Evolutionary conservation across 2,329 filamentous ascomycete genomes (phyloP), one percentile per base, ranked within the genome.

Genomic region (Fusarium sp.): DNA sequence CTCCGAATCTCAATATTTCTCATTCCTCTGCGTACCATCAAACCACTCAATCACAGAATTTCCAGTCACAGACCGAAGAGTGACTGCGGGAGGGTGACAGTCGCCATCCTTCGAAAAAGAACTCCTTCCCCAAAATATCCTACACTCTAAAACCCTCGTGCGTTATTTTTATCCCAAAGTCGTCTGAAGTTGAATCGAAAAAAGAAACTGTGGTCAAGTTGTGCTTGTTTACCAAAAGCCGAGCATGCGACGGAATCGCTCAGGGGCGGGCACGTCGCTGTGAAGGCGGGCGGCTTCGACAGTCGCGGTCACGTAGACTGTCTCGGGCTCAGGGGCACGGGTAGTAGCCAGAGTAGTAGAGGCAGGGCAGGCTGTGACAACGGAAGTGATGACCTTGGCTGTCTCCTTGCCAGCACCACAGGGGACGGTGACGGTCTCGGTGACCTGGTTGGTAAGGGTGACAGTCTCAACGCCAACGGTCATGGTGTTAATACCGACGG

Each of bases 221-320:
- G 36, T 36, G 28, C n/a, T 36, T 35, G 28, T 65, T 72, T 69
- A 70, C 61, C 53, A 74, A 31, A 75, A 57, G 45, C 71, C 63
- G 47, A 74, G 65, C 72, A 75, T 75, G 65, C 72, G 72, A 58
- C 72, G 72, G 58, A 75, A 48, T 24, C 68, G 71, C 54, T 61
- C 57, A 14, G 57, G 70, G 28, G 56, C 68, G 16, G 72, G 59
- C 44, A 51, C 55, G 18, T 62, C 42, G 44, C 53, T 70, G 31
- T 69, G 57, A 45, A 63, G 61, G 22, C 44, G 31, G 41, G 63
- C 59, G 16, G 60, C 56, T 51, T 77, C 69, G 18, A 76, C 64
- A 1, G 72, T 74, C n/a, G 66, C 61, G 38, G 75, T 77, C 58
- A 76, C 75, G 28, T 77, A 78, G 24, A 78, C 75, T 15, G 75